Evolutionary conservation across 176 grass and related monocot species (phyloP).

Genomic region (Phoenix dactylifera): DNA sequence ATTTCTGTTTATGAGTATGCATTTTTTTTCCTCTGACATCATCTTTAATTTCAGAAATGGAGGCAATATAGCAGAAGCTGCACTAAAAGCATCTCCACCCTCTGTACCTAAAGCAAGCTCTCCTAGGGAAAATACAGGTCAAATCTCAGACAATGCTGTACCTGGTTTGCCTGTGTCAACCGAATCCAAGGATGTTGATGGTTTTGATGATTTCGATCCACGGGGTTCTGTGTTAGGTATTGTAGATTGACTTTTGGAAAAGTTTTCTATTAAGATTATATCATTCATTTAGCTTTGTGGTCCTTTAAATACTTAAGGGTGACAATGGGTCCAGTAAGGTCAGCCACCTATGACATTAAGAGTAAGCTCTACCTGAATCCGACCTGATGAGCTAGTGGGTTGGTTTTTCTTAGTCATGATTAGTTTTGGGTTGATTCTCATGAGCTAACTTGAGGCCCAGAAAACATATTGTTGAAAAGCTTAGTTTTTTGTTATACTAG

Average conservation of each 20-base stretch:
- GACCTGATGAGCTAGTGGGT: no score
- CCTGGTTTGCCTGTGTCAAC: slow-evolving; percentile 28
- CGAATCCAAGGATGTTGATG: slow-evolving; percentile 36
- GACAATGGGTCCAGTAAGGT: no score
- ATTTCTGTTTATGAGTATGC: slow-evolving; percentile 14
- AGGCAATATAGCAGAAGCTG: slow-evolving; percentile 30
- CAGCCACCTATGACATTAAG: no score
- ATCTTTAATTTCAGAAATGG: slow-evolving; percentile 48
- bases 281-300: no score
- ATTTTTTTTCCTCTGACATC: slow-evolving; percentile 8
- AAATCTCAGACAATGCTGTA: slow-evolving; percentile 17
- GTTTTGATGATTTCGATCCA: slow-evolving; percentile 98
- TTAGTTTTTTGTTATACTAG: no score
- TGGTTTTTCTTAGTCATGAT: no score
- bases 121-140: slow-evolving; percentile 4
- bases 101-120: slow-evolving; percentile 17
- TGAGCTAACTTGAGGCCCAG: no score
- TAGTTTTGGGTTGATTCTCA: no score
- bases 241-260: neutral
- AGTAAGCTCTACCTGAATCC: no score
- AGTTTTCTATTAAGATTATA: no score
- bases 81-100: slow-evolving; percentile 29
- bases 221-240: slow-evolving; percentile 72
- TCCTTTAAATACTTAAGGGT: no score
- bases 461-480: no score